Conservation (phyloP, 2,329 filamentous ascomycete genomes). For the Hymenoscyphus occultus region DNA sequence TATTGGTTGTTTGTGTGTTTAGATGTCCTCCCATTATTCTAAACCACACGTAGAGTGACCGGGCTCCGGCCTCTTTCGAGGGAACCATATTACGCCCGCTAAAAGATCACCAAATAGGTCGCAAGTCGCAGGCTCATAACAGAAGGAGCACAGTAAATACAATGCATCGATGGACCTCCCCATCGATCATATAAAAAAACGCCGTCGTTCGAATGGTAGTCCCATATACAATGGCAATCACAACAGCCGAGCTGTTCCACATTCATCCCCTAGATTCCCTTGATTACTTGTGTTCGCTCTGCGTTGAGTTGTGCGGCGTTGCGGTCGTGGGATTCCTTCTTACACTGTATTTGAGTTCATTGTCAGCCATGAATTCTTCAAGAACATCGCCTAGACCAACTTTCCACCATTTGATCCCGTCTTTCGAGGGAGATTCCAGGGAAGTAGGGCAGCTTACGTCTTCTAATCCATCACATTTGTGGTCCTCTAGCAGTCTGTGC, state of each 20-base stretch:
- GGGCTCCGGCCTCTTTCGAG: not conserved
- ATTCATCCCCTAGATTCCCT: constrained; percentile 63
- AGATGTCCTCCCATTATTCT: constrained; percentile 8
- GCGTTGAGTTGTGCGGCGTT: constrained; percentile 90
- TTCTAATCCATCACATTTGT: constrained; percentile 89
- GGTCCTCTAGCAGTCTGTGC: constrained; percentile 89
- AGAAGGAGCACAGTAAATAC: constrained; percentile 19
- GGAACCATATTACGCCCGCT: constrained; percentile 20
- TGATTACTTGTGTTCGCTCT: constrained; percentile 91
- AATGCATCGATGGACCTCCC: constrained; percentile 10
- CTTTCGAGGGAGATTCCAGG: not conserved
- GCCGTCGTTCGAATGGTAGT: constrained; percentile 2
- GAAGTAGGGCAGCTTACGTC: constrained; percentile 56
- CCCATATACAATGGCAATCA: not conserved
- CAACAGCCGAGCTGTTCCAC: constrained; percentile 2
- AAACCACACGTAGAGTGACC: constrained; percentile 10
- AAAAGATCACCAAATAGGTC: constrained; percentile 11
- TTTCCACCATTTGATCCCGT: constrained; percentile 40
- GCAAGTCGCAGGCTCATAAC: not conserved
- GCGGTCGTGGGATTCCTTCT: constrained; percentile 92
- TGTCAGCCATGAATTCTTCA: constrained; percentile 40
- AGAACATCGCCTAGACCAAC: constrained; percentile 37
- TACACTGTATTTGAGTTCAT: constrained; percentile 58
- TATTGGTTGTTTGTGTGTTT: not conserved
- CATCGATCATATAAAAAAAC: constrained; percentile 9